Conservation (phyloP, 805 yeast species). For the Candida odintsovae region DNA sequence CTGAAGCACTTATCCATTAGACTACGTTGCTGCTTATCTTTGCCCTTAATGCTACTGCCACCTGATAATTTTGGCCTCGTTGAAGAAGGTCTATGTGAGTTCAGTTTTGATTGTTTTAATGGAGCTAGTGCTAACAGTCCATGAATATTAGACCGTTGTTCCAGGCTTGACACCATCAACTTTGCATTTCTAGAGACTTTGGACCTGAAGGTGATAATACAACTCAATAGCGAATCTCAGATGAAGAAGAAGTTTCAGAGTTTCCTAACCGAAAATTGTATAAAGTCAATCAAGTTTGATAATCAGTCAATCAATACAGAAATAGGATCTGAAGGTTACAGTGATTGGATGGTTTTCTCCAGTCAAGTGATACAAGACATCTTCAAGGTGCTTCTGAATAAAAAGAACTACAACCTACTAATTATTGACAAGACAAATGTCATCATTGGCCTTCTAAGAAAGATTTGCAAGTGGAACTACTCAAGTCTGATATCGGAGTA, state of each 20-base stretch:
- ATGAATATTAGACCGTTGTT: slow-evolving; percentile 52
- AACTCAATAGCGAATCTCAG: slow-evolving; percentile 83
- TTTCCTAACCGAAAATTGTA: slow-evolving; percentile 52
- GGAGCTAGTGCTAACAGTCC: background rate
- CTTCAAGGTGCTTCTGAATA: slow-evolving; percentile 59
- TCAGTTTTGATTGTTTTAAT: background rate
- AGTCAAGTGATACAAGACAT: slow-evolving; percentile 59
- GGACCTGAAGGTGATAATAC: slow-evolving; percentile 57
- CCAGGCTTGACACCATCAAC: slow-evolving; percentile 70
- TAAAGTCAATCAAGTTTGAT: slow-evolving; percentile 38
- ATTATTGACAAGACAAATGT: slow-evolving; percentile 78
- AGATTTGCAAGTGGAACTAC: slow-evolving; percentile 84
- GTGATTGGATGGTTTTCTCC: slow-evolving; percentile 68
- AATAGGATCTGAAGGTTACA: slow-evolving; percentile 13
- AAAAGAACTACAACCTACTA: slow-evolving; percentile 57
- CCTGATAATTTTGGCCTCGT: slow-evolving; percentile 92
- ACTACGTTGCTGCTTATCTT: too few relatives aligned
- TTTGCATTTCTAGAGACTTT: slow-evolving; percentile 75
- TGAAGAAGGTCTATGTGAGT: slow-evolving; percentile 67
- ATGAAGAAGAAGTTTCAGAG: slow-evolving; percentile 56
- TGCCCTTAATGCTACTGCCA: slow-evolving; percentile 60
- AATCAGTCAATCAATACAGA: slow-evolving; percentile 24
- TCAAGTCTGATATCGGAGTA: slow-evolving; percentile 83
- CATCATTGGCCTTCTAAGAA: slow-evolving; percentile 73
- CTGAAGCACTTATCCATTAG: too few relatives aligned